These are phyloP conservation scores for Exserohilum turcica DNA, from an alignment of 2,329 filamentous ascomycete species.

Conservation along the genomic window DNA sequence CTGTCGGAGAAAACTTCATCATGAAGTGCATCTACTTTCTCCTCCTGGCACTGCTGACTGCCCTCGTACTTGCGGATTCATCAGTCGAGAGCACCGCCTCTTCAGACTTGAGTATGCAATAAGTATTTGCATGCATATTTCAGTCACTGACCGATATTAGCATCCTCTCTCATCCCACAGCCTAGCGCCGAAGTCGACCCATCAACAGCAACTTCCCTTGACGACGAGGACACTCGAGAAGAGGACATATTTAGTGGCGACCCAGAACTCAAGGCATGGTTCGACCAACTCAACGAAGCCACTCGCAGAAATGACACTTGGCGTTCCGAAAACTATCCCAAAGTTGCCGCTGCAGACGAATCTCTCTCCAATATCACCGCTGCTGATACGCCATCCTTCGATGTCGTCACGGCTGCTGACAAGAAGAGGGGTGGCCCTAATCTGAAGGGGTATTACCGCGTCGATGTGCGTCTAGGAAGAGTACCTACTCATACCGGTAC, in stretches of 20 bases:
- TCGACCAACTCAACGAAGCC: background rate
- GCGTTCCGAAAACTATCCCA: background rate
- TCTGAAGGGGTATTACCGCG: slow-evolving; percentile 2
- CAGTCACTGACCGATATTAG: background rate
- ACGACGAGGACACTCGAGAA: background rate
- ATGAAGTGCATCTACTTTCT: background rate
- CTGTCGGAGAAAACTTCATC: background rate
- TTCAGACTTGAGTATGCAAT: background rate
- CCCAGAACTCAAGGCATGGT: background rate
- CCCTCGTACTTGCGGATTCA: background rate
- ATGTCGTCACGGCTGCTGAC: background rate
- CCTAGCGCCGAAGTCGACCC: background rate
- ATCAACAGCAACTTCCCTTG: background rate
- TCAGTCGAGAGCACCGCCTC: background rate
- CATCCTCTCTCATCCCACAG: background rate
- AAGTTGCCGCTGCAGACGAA: background rate
- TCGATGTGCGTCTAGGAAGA: slow-evolving; percentile 5
- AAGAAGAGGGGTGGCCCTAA: background rate
- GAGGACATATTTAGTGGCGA: background rate
- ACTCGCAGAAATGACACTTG: slow-evolving; percentile 1
- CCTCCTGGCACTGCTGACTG: background rate
- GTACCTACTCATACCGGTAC: slow-evolving; percentile 2
- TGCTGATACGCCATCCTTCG: background rate
- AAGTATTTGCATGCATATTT: background rate
- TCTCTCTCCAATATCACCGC: background rate